Evolutionary conservation across 768 basidiomycete genomes (phyloP).

Genomic region (Tephrocybe sp.): DNA sequence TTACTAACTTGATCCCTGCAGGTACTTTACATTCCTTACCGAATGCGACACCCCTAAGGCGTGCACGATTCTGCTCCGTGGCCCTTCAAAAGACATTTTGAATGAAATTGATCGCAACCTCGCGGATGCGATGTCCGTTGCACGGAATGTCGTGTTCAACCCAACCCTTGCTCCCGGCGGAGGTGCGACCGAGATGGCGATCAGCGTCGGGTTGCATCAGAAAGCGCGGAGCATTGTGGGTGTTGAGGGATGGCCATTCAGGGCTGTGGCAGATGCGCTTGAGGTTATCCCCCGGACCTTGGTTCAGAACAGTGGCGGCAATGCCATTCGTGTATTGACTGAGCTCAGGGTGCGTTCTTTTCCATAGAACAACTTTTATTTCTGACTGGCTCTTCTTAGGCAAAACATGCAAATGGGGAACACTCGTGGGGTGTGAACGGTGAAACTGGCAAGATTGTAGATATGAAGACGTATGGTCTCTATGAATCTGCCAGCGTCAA

Average conservation of each 20-base stretch:
- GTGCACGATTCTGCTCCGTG: conserved; percentile 96
- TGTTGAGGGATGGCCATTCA: conserved; percentile 88
- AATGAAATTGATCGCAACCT: conserved; percentile 98
- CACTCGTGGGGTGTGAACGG: conserved; percentile 94
- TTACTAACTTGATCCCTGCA: neutral
- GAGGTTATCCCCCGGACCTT: conserved; percentile 96
- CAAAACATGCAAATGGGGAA: conserved; percentile 92
- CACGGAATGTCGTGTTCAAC: conserved; percentile 96
- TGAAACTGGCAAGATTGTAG: conserved; percentile 92
- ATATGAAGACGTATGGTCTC: conserved; percentile 93
- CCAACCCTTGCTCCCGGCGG: conserved; percentile 93
- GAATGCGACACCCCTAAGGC: conserved; percentile 90
- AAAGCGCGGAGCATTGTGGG: conserved; percentile 82
- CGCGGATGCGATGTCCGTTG: conserved; percentile 96
- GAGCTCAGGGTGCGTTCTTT: conserved; percentile 79
- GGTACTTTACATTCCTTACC: conserved; percentile 97
- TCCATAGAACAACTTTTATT: conserved; percentile 12
- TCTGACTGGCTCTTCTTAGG: conserved; percentile 44
- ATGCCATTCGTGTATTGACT: conserved; percentile 90
- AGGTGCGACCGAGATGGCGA: conserved; percentile 98
- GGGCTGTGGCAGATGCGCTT: conserved; percentile 94
- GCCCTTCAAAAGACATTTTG: conserved; percentile 96
- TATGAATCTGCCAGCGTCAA: conserved; percentile 98
- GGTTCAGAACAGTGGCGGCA: conserved; percentile 94
- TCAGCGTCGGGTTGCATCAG: conserved; percentile 82